phyloP scores from a whole-genome alignment of 208 protist genomes.

The Leishmania lainsoni region DNA sequence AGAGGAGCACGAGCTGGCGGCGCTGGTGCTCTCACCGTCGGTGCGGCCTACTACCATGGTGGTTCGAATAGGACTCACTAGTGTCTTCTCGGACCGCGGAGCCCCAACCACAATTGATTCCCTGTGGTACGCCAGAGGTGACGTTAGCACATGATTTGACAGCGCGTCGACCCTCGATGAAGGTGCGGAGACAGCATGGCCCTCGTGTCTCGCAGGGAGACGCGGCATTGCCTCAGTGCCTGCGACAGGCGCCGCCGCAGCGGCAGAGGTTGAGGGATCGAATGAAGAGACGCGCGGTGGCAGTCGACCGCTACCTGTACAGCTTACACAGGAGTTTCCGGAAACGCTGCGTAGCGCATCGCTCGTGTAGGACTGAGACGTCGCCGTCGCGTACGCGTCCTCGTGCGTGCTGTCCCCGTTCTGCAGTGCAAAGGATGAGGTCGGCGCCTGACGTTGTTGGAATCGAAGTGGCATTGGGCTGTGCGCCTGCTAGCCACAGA shows the following conservation, averaged over 20 bases:
- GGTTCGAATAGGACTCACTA: not conserved
- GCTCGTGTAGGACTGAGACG: constrained; percentile 2
- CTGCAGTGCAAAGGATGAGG: no score
- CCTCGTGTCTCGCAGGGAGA: not conserved
- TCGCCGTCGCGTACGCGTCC: not conserved
- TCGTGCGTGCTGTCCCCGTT: no score
- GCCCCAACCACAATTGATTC: not conserved
- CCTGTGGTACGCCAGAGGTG: not conserved
- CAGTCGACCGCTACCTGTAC: constrained; percentile 3
- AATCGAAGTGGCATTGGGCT: no score
- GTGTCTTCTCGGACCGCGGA: not conserved
- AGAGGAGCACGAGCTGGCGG: constrained; percentile 9
- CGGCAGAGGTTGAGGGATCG: not conserved
- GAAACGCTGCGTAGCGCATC: constrained; percentile 1
- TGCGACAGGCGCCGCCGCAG: not conserved
- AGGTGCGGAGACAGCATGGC: not conserved
- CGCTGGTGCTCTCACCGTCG: constrained; percentile 5
- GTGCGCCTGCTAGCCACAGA: not conserved
- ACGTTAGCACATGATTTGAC: not conserved
- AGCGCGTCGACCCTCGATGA: not conserved
- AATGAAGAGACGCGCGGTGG: constrained; percentile 20
- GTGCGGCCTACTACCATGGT: constrained; percentile 1
- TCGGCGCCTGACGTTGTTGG: no score
- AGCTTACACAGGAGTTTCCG: not conserved
- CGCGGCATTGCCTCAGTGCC: not conserved